Percentiles rank a stretch among this genome's conserved stretches.
These are phyloP conservation scores for Globisporangium abappressorium DNA, from an alignment of 352 stramenopile genomes.

Conservation along the genomic window DNA sequence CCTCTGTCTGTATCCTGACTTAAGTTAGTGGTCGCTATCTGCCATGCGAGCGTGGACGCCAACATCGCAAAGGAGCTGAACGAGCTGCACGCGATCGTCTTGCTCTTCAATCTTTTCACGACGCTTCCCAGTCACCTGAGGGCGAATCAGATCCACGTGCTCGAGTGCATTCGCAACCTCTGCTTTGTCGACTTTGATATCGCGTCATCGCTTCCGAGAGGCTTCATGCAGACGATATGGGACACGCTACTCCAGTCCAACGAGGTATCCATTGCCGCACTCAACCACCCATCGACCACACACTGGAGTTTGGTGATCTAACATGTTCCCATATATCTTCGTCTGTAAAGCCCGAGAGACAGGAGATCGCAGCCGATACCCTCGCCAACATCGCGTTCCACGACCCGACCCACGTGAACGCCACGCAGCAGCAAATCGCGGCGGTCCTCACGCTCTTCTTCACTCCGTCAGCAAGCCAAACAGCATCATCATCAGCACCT, in stretches of 20 bases:
- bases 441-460: constrained; percentile 38
- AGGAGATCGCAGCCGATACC: constrained; percentile 39
- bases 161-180: constrained; percentile 59
- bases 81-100: constrained; percentile 25
- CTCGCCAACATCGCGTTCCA: constrained; percentile 37
- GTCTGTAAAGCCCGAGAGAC: constrained; percentile 10
- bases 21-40: constrained; percentile 45
- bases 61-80: constrained; percentile 43
- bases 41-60: constrained; percentile 54
- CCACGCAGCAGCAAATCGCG: constrained; percentile 32
- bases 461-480: constrained; percentile 9
- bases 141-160: constrained; percentile 21
- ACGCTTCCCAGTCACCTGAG: constrained; percentile 21
- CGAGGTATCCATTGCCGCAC: constrained; percentile 4
- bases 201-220: constrained; percentile 11
- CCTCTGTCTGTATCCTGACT: no score
- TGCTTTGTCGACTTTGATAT: constrained; percentile 23
- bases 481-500: background rate
- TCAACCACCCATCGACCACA: background rate
- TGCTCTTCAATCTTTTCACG: constrained; percentile 31
- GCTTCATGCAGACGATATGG: constrained; percentile 30
- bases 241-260: constrained; percentile 19
- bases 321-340: background rate
- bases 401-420: constrained; percentile 10
- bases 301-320: no score